phyloP scores from a whole-genome alignment of 345 rosid genomes.

The Hibiscus trionum region DNA sequence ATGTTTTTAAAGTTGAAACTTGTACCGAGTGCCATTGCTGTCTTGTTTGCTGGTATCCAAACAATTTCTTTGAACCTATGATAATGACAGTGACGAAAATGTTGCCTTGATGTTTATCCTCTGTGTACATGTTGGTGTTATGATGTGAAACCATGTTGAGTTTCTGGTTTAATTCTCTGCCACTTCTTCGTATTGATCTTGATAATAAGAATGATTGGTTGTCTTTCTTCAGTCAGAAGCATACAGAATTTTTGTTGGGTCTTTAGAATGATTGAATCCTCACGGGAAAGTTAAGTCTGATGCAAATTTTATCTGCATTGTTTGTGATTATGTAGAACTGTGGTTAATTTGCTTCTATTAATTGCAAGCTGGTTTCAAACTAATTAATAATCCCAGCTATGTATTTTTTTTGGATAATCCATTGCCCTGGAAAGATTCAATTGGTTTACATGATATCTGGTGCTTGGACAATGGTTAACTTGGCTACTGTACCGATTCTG shows the following conservation, averaged over 20 bases:
- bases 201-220: not conserved
- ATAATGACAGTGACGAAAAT: not conserved
- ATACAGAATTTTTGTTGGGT: not conserved
- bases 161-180: not conserved
- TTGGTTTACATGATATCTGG: not conserved
- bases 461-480: not conserved
- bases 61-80: not conserved
- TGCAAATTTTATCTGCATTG: not conserved
- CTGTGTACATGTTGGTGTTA: not conserved
- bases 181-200: not conserved
- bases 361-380: too few relatives aligned
- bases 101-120: not conserved
- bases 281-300: not conserved
- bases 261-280: not conserved
- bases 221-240: not conserved
- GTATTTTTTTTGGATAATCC: too few relatives aligned
- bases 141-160: not conserved
- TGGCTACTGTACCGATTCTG: not conserved
- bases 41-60: not conserved
- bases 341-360: too few relatives aligned
- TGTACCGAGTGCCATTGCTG: not conserved
- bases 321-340: not conserved
- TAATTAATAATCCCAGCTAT: too few relatives aligned
- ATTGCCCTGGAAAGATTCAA: too few relatives aligned
- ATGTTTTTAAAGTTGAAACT: slow-evolving; percentile 7